These are phyloP conservation scores for Chrysopogon serrulatus DNA, from an alignment of 176 grass and related monocot species.

Conservation along the genomic window DNA sequence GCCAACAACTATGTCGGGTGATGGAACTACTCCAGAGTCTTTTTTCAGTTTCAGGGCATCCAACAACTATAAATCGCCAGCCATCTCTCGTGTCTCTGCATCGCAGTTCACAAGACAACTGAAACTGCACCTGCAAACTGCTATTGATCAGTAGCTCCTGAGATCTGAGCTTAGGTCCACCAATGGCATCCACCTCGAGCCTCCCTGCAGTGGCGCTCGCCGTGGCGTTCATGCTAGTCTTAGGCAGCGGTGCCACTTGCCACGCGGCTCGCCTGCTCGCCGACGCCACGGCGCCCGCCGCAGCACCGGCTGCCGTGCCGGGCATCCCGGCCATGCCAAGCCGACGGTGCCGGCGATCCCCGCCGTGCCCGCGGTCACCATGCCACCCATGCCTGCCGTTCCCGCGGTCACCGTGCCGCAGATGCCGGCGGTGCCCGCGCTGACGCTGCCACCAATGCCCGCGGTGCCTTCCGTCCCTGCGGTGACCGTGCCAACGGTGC, in stretches of 20 bases:
- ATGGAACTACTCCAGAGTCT: background rate
- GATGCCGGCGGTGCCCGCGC: background rate
- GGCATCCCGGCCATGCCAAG: background rate
- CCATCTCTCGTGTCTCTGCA: background rate
- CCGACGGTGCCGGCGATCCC: background rate
- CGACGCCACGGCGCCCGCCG: background rate
- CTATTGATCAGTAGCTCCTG: no score
- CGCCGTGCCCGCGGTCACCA: background rate
- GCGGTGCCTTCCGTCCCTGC: background rate
- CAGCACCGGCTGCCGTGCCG: background rate
- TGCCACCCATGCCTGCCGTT: background rate
- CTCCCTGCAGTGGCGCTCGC: background rate
- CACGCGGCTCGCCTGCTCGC: slow-evolving; percentile 33
- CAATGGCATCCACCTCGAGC: slow-evolving; percentile 12
- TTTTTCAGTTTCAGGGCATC: background rate
- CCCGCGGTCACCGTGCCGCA: background rate
- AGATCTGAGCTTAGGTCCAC: background rate
- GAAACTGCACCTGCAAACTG: background rate
- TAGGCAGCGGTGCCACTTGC: background rate
- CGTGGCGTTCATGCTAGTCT: background rate
- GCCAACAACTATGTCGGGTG: background rate
- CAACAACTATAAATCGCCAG: background rate
- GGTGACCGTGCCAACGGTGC: background rate
- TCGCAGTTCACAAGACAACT: background rate
- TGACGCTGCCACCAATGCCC: background rate